Base-by-base conservation (phyloP, 2,329 filamentous ascomycete species). In the Neocatenulostroma microsporum region DNA sequence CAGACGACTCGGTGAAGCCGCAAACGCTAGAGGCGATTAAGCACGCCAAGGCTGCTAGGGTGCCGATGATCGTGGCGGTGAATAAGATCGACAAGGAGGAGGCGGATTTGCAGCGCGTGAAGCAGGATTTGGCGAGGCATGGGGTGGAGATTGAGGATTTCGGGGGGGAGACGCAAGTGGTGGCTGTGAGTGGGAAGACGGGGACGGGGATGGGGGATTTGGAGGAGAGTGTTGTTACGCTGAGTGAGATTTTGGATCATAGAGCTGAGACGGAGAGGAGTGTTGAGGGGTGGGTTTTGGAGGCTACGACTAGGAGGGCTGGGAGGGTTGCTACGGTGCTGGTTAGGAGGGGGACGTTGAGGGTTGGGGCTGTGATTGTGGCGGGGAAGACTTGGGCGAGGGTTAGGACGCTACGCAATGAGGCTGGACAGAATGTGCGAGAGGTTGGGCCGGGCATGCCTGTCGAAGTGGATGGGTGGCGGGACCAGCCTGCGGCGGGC, bases 1-100 rank as follows among this genome's bases (percentile, higher is more conserved):
- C 89, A 7, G 91, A 98, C 57, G 93, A 98, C 58, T 91, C 87
- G 56, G 89, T 98, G 50, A 98, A 91, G 69, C 91, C 91, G 3
- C 91, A 98, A 57, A 98, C 93, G 0, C 69, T 96, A 2, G 91
- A 98, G 66, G 91, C 91, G 5, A 79, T 98, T 57, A 95, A 93
- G 61, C 91, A 98, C 58, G 89, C 91, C 6, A 82, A 81, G 39
- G 72, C 76, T 20, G 85, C 91, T 34, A 82, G 83, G 43, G 91
- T 96, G 1, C 89, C 91, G 4, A 89, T 98, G 33, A 94, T 98
- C 40, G 91, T 98, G 34, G 93, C 93, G 12, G 89, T 96, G 64
- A 98, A 91, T 69, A 98, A 98, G 64, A 76, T 94, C 34, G 91
- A 98, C 65, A 94, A 91, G 63, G 78, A 82, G 41, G 82, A 84